Percentiles rank a stretch among this genome's conserved stretches.
Evolutionary conservation across 148 eudicot genomes (phyloP).

Genomic region (Camellia granthamiana): DNA sequence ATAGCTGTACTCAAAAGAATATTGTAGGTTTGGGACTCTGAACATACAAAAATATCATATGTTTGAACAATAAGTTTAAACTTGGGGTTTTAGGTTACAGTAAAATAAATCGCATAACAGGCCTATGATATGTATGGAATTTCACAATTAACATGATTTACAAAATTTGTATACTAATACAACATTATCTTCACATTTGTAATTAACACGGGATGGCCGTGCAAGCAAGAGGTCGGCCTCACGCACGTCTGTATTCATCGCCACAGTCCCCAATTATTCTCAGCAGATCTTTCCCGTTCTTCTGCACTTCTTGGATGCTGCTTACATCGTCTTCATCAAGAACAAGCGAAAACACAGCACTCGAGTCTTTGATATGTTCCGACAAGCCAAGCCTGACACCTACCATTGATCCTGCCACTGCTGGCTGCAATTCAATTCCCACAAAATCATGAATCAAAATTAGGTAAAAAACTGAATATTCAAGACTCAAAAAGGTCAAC

Average conservation of each 20-base stretch:
- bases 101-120: not conserved
- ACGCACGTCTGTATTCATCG: conserved; percentile 81
- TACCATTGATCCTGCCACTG: conserved; percentile 95
- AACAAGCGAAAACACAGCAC: conserved; percentile 67
- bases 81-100: not conserved
- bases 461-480: not conserved
- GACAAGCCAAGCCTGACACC: conserved; percentile 92
- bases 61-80: not conserved
- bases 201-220: no score
- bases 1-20: not conserved
- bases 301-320: conserved; percentile 60
- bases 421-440: conserved; percentile 49
- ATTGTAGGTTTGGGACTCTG: not conserved
- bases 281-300: conserved; percentile 75
- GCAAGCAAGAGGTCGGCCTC: not conserved
- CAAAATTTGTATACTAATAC: not conserved
- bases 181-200: no score
- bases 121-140: not conserved
- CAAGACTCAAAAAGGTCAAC: not conserved
- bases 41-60: not conserved
- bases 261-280: conserved; percentile 91
- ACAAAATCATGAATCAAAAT: not conserved
- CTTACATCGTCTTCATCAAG: conserved; percentile 78
- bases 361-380: conserved; percentile 68
- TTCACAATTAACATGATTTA: not conserved